Evolutionary conservation across 2,329 filamentous ascomycete genomes (phyloP).

Genomic region (Scopulariopsis brevicaulis): DNA sequence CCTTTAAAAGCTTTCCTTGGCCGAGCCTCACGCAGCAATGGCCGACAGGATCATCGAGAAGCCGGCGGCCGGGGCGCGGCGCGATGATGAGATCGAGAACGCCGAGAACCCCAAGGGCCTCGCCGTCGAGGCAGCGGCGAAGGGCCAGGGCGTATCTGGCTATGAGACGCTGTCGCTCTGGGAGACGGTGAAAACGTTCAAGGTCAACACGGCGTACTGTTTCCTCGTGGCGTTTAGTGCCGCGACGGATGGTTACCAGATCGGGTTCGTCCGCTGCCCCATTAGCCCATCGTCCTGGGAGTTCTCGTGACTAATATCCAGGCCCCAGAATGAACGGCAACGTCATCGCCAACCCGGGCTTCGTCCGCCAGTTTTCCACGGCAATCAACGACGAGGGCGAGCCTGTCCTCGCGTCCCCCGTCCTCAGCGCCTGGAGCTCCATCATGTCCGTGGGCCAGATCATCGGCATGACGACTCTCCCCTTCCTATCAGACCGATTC

Average conservation of each 20-base stretch:
- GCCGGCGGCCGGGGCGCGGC: background rate
- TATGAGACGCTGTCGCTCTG: conserved; percentile 15
- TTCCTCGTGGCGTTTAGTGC: conserved; percentile 15
- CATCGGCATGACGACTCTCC: conserved; percentile 20
- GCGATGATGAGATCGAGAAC: background rate
- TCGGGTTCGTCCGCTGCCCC: conserved; percentile 12
- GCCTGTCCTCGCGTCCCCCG: conserved; percentile 19
- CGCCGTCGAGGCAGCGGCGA: conserved; percentile 12
- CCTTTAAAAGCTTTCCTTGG: too few species aligned
- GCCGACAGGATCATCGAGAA: background rate
- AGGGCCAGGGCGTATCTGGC: conserved; percentile 14
- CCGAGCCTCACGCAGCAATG: background rate
- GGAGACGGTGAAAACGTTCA: conserved; percentile 15
- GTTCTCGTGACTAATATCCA: background rate
- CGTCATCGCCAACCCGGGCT: conserved; percentile 24
- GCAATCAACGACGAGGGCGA: conserved; percentile 13
- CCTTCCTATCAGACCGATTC: conserved; percentile 14
- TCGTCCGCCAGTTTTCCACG: conserved; percentile 20
- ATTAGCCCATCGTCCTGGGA: too few species aligned
- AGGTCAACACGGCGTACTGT: conserved; percentile 12
- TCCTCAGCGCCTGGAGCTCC: conserved; percentile 24
- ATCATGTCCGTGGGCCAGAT: conserved; percentile 26
- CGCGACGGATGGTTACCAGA: conserved; percentile 16
- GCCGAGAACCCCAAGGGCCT: conserved; percentile 6
- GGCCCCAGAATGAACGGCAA: conserved; percentile 19